These are phyloP conservation scores for Rosa lucieae DNA, from an alignment of 306 rosid species.

Conservation along the genomic window DNA sequence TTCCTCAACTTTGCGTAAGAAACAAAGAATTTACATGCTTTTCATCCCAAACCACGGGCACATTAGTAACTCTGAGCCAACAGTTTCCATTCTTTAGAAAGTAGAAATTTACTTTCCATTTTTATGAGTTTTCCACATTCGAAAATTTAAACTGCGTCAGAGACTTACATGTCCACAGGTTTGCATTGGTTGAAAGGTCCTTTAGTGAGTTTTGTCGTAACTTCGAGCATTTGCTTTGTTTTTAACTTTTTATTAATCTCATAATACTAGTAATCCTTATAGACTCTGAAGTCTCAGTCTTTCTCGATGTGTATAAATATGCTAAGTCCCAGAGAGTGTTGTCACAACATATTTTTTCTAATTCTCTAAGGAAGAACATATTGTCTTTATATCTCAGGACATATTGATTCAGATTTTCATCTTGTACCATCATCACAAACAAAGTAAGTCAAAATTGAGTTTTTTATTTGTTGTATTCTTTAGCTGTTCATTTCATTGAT, in stretches of 20 bases:
- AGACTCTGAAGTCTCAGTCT: background rate
- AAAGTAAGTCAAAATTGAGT: background rate
- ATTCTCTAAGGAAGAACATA: background rate
- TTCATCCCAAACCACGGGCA: no score
- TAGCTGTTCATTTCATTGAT: background rate
- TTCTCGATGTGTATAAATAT: background rate
- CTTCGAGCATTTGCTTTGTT: background rate
- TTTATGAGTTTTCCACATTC: background rate
- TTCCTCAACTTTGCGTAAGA: background rate
- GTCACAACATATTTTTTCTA: background rate
- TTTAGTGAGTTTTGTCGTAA: background rate
- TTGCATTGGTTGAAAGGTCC: background rate
- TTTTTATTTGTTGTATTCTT: background rate
- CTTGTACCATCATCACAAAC: background rate
- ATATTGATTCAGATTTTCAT: background rate
- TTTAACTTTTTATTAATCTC: background rate
- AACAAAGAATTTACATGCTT: background rate
- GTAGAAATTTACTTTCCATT: no score
- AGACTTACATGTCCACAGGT: background rate
- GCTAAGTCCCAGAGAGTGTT: background rate
- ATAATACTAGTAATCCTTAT: background rate
- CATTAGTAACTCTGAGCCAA: background rate
- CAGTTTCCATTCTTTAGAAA: no score
- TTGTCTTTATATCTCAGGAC: background rate
- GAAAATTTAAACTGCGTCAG: background rate